Evolutionary conservation across 2,329 filamentous ascomycete species (phyloP).

Genomic region (Didymella keratinophila): DNA sequence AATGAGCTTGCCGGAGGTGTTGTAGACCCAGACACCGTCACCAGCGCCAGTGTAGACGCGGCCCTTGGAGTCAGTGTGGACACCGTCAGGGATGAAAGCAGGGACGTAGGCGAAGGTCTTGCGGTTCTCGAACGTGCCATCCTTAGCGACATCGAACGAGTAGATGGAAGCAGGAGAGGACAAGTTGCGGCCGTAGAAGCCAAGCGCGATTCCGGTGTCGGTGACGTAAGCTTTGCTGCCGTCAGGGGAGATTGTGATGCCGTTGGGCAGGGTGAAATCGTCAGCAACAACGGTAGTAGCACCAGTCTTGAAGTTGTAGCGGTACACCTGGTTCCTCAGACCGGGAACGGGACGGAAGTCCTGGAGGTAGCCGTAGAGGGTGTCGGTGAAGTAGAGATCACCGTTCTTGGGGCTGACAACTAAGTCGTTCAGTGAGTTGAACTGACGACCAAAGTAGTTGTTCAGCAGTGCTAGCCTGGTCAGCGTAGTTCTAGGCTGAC

Average conservation of each 20-base stretch:
- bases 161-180: constrained; percentile 34
- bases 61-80: constrained; percentile 51
- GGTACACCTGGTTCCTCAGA: constrained; percentile 47
- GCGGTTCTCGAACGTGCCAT: constrained; percentile 33
- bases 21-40: constrained; percentile 62
- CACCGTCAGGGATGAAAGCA: constrained; percentile 32
- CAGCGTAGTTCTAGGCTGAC: background rate
- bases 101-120: constrained; percentile 35
- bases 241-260: constrained; percentile 53
- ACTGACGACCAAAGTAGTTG: constrained; percentile 57
- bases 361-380: constrained; percentile 40
- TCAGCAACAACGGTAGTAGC: constrained; percentile 51
- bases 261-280: constrained; percentile 52
- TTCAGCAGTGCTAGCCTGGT: constrained; percentile 42
- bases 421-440: constrained; percentile 54
- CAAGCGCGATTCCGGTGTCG: constrained; percentile 46
- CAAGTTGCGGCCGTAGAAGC: constrained; percentile 33
- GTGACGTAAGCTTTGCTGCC: constrained; percentile 54
- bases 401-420: constrained; percentile 48
- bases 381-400: constrained; percentile 59
- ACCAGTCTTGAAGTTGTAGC: constrained; percentile 53
- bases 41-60: constrained; percentile 63
- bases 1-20: constrained; percentile 54
- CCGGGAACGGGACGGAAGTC: constrained; percentile 36
- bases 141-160: constrained; percentile 31